phyloP scores from a whole-genome alignment of 2,329 filamentous ascomycete species.

The Curvularia sp. region DNA sequence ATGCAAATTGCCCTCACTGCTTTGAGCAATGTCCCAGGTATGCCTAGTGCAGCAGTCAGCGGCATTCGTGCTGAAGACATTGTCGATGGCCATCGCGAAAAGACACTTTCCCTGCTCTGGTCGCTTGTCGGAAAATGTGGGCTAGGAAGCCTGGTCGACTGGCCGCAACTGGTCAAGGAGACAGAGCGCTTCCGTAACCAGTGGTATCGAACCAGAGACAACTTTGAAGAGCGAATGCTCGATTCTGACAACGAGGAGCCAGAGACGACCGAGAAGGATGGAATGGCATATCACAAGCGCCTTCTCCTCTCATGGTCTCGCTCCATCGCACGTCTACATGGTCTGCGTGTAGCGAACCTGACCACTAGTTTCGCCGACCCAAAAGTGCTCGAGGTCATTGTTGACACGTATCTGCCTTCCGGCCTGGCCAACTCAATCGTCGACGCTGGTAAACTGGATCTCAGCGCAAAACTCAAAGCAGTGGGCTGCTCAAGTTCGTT shows the following conservation, averaged over 20 bases:
- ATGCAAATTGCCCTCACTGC: slow-evolving; percentile 64
- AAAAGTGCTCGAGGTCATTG: slow-evolving; percentile 61
- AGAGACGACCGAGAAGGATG: slow-evolving; percentile 32
- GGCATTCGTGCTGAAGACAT: slow-evolving; percentile 64
- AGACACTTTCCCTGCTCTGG: slow-evolving; percentile 68
- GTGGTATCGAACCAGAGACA: slow-evolving; percentile 42
- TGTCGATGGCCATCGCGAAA: slow-evolving; percentile 69
- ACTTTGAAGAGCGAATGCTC: slow-evolving; percentile 40
- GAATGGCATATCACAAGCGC: slow-evolving; percentile 45
- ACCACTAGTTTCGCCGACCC: slow-evolving; percentile 65
- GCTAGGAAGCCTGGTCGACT: slow-evolving; percentile 62
- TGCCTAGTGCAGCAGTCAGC: slow-evolving; percentile 50
- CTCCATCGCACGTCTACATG: slow-evolving; percentile 57
- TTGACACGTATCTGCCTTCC: slow-evolving; percentile 61
- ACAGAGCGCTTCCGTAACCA: slow-evolving; percentile 52
- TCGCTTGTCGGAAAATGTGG: slow-evolving; percentile 65
- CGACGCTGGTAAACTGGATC: slow-evolving; percentile 15
- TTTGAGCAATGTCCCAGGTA: slow-evolving; percentile 54
- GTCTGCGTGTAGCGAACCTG: slow-evolving; percentile 60
- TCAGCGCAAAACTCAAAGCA: slow-evolving; percentile 49
- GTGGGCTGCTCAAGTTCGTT: slow-evolving; percentile 56
- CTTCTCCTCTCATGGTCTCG: slow-evolving; percentile 65
- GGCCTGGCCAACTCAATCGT: slow-evolving; percentile 13
- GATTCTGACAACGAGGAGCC: slow-evolving; percentile 40
- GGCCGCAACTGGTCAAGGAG: slow-evolving; percentile 61